phyloP scores from a whole-genome alignment of 1,139 yeast species.

The Spencermartinsiella ligniputridi region DNA sequence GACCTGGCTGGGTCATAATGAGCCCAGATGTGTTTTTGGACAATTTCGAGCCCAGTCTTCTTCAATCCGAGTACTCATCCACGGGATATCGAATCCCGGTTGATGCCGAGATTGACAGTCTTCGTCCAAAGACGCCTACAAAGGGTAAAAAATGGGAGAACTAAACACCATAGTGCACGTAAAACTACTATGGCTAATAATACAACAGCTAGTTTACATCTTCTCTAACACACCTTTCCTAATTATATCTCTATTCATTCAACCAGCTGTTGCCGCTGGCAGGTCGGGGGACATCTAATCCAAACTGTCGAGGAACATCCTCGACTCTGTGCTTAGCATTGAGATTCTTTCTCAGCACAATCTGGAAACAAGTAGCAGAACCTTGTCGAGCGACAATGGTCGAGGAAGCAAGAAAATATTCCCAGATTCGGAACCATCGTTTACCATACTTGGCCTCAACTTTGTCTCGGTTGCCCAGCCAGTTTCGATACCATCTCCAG shows the following conservation, averaged over 20 bases:
- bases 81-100: constrained; percentile 57
- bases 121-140: constrained; percentile 80
- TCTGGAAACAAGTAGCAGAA: constrained; percentile 88
- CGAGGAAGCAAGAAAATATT: constrained; percentile 77
- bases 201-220: too few species aligned
- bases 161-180: too few species aligned
- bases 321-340: constrained; percentile 81
- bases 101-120: constrained; percentile 64
- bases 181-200: too few species aligned
- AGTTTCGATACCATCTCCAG: constrained; percentile 95
- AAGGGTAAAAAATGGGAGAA: constrained; percentile 9
- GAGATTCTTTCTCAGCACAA: constrained; percentile 82
- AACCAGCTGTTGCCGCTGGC: constrained; percentile 47
- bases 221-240: too few species aligned
- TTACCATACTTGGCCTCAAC: constrained; percentile 77
- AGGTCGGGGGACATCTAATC: constrained; percentile 64
- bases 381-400: constrained; percentile 89
- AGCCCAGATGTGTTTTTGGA: constrained; percentile 77
- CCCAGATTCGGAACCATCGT: constrained; percentile 95
- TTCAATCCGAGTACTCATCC: constrained; percentile 39
- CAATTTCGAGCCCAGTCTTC: constrained; percentile 54
- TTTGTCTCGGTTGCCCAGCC: constrained; percentile 80
- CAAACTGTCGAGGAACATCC: constrained; percentile 74
- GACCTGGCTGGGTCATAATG: constrained; percentile 90
- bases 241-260: constrained; percentile 30